Evolutionary conservation across 2,329 filamentous ascomycete species (phyloP).

Genomic region (Fusarium tricinctum): DNA sequence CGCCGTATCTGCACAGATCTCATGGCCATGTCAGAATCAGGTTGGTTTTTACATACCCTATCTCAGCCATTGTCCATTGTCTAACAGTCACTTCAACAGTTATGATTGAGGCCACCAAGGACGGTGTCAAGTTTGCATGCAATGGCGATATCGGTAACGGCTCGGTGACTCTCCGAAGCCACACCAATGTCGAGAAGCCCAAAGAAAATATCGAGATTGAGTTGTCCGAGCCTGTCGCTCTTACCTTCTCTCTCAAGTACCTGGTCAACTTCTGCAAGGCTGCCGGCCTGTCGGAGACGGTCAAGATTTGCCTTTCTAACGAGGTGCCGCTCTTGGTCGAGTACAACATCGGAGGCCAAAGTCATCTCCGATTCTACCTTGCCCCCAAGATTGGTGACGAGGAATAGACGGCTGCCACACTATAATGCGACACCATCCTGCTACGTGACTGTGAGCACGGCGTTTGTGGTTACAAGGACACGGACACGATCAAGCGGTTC

Average conservation of each 20-base stretch:
- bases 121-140: constrained; percentile 95
- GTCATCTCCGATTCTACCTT: constrained; percentile 96
- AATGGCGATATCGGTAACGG: constrained; percentile 96
- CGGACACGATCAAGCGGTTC: constrained; percentile 32
- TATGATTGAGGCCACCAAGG: constrained; percentile 95
- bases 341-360: constrained; percentile 86
- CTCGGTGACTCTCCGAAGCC: constrained; percentile 89
- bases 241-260: constrained; percentile 99
- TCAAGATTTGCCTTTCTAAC: constrained; percentile 94
- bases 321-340: constrained; percentile 97
- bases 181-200: constrained; percentile 91
- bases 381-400: constrained; percentile 77
- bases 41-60: constrained; percentile 65
- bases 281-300: constrained; percentile 81
- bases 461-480: constrained; percentile 36
- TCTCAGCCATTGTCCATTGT: not conserved
- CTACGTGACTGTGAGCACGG: constrained; percentile 35
- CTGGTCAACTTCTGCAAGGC: constrained; percentile 99
- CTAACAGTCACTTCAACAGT: constrained; percentile 66
- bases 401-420: constrained; percentile 49
- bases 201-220: constrained; percentile 88
- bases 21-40: constrained; percentile 92
- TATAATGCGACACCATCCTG: constrained; percentile 33
- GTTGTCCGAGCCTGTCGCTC: constrained; percentile 89
- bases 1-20: constrained; percentile 95